phyloP scores from a whole-genome alignment of 2,329 filamentous ascomycete species.

The Curvularia hawaiiensis region DNA sequence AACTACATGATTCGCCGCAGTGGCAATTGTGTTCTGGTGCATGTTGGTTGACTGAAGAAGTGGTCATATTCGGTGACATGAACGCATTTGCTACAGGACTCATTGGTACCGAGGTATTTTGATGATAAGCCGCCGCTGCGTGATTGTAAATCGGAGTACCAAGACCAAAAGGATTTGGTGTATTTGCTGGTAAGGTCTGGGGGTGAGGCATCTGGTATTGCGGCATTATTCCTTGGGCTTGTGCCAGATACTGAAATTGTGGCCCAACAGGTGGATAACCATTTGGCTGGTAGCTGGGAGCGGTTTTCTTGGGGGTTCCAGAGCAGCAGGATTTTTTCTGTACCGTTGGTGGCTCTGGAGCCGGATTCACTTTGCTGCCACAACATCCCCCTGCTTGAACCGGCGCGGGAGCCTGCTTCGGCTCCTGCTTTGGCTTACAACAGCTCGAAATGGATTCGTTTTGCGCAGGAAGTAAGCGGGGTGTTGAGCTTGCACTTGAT shows the following conservation, averaged over 20 bases:
- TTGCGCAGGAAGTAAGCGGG: constrained; percentile 36
- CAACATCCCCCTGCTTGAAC: constrained; percentile 37
- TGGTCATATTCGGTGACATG: constrained; percentile 33
- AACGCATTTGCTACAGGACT: constrained; percentile 16
- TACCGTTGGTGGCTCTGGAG: constrained; percentile 11
- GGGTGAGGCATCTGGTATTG: constrained; percentile 29
- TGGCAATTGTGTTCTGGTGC: constrained; percentile 58
- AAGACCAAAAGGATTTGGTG: constrained; percentile 34
- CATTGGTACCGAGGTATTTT: constrained; percentile 43
- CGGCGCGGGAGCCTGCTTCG: constrained; percentile 27
- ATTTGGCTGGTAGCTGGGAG: constrained; percentile 10
- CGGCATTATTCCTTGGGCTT: constrained; percentile 27
- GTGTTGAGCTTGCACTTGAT: constrained; percentile 47
- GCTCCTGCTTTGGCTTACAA: constrained; percentile 40
- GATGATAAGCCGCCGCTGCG: constrained; percentile 36
- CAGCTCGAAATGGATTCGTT: constrained; percentile 38
- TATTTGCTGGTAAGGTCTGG: constrained; percentile 16
- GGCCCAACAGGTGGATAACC: constrained; percentile 20
- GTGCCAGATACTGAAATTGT: constrained; percentile 28
- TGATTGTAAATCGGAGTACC: constrained; percentile 44
- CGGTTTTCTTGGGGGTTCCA: constrained; percentile 25
- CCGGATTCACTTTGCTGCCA: constrained; percentile 31
- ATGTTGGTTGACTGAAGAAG: constrained; percentile 38
- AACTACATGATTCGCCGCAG: constrained; percentile 70
- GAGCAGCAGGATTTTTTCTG: constrained; percentile 42